Base-by-base conservation (phyloP, 2,329 filamentous ascomycete species). In the Dactylellina haptotyla region DNA sequence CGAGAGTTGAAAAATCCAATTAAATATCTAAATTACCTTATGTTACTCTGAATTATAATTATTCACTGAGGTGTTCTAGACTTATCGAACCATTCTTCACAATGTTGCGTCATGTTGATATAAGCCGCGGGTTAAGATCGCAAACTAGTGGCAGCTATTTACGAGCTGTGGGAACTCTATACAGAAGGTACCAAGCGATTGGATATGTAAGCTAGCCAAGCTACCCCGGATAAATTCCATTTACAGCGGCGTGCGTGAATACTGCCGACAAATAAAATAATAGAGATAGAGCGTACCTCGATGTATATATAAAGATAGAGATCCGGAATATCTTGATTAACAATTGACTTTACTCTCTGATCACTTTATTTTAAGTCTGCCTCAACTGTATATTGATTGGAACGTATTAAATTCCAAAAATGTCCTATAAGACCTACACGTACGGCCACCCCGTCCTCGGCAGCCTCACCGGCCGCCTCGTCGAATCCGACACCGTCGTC, bases 381-480 rank as follows among this genome's bases (percentile, higher is more conserved):
- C n/a, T n/a, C n/a, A n/a, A n/a, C n/a, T n/a, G n/a, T n/a, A n/a
- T n/a, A n/a, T n/a, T n/a, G n/a, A n/a, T 45, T 45, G 14, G 18
- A 2, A 18, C 2, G 2, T 37, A 2, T 37, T 25, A 25, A 39
- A 59, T 16, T n/a, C n/a, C n/a, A 16, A 64, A 59, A 53, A 16
- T 43, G 14, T 20, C 20, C 8, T 46, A 72, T 34, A 12, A 72
- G 39, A 58, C 50, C 2, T 72, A 57, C 18, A 72, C 58, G 4
- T 41, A 64, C 28, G 32, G 20, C 34, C 67, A 72, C 45, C 58
- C 67, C 1, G 51, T 41, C 12, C 53, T 72, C n/a, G 67, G 67
- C 14, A 20, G 30, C 34, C 59, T 72, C 43, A 72, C 59, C 16
- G 67, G 67, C 53, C 59, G 67, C 28, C 67, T 64, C 32, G 58